phyloP scores from a whole-genome alignment of 805 yeast genomes.

The Candida tibetensis region DNA sequence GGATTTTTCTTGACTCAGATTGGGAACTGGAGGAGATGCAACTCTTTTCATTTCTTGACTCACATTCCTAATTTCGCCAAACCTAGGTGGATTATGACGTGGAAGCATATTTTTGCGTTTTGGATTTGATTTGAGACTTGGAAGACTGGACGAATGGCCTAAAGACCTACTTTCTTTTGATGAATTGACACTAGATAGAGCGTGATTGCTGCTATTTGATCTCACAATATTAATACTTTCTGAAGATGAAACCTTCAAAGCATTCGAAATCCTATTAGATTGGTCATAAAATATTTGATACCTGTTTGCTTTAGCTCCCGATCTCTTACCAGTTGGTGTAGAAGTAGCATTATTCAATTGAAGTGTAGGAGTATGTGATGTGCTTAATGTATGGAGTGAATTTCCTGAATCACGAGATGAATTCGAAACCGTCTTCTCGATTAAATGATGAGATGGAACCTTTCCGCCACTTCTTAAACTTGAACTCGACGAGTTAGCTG shows the following conservation, averaged over 20 bases:
- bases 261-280: conserved; percentile 42
- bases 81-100: conserved; percentile 7
- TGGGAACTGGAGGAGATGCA: conserved; percentile 9
- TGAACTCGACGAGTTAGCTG: conserved; percentile 35
- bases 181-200: conserved; percentile 2
- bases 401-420: conserved; percentile 29
- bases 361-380: conserved; percentile 6
- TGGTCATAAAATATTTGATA: conserved; percentile 50
- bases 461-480: conserved; percentile 22
- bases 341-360: conserved; percentile 7
- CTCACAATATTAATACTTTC: conserved; percentile 25
- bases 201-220: conserved; percentile 13
- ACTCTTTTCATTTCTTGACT: conserved; percentile 8
- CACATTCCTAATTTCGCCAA: conserved; percentile 5
- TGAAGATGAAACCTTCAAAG: conserved; percentile 35
- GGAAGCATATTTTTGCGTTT: conserved; percentile 7
- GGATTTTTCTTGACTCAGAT: conserved; percentile 2
- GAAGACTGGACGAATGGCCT: conserved; percentile 23
- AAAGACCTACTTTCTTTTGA: conserved; percentile 12
- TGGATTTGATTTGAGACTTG: conserved; percentile 16
- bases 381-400: conserved; percentile 4
- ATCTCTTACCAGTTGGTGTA: conserved; percentile 26
- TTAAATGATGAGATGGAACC: conserved; percentile 11
- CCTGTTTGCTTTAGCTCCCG: conserved; percentile 44
- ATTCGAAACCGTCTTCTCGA: conserved; percentile 34